Base-by-base conservation (phyloP, 2,329 filamentous ascomycete species). In the Pseudogymnoascus verrucosus region DNA sequence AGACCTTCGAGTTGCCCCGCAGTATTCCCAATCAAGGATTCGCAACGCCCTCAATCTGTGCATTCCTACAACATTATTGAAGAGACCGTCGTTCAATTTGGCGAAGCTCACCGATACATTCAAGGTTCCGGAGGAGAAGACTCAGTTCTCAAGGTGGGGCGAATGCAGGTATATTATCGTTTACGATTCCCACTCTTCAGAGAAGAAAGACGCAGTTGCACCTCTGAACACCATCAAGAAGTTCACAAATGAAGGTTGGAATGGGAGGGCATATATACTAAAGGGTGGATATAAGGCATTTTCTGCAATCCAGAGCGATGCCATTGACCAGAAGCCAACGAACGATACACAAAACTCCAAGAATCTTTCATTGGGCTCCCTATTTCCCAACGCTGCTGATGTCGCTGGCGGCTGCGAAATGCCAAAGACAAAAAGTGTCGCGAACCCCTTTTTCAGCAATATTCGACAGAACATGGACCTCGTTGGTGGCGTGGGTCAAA, bases 391-490 rank as follows among this genome's bases (percentile, higher is more conserved):
- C 14, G 81, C 91, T 40, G 84, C 88, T 1, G 90, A 90, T 1
- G 89, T 96, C n/a, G 89, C 92, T 64, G 95, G 93, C 64, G 93
- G 93, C 5, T 96, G 96, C 67, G 84, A 86, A 65, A 86, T 98
- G 74, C 95, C 95, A 1, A 78, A 79, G 40, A 82, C 84, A 0
- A 82, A 85, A 67, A 86, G 86, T 65, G 84, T 85, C 0, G 82
- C 86, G 0, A 96, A 96, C 70, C 93, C 93, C 0, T 98, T 99
- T 78, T 98, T 98, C 74, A 87, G 87, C 66, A 98, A 97, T 68
- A 98, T 99, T 69, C 87, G 95, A 47, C 95, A 98, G 74, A 96
- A 98, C 67, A 93, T 96, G 85, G 95, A 98, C 72, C 80, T 99
- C 16, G 89, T 96, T 34, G 92, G 91, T 68, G 95, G 95, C 19